A percentile compares a stretch with the other conserved stretches of the same genome.
Evolutionary conservation across 2,329 filamentous ascomycete species (phyloP).

Genomic region (Pseudogymnoascus sp.): DNA sequence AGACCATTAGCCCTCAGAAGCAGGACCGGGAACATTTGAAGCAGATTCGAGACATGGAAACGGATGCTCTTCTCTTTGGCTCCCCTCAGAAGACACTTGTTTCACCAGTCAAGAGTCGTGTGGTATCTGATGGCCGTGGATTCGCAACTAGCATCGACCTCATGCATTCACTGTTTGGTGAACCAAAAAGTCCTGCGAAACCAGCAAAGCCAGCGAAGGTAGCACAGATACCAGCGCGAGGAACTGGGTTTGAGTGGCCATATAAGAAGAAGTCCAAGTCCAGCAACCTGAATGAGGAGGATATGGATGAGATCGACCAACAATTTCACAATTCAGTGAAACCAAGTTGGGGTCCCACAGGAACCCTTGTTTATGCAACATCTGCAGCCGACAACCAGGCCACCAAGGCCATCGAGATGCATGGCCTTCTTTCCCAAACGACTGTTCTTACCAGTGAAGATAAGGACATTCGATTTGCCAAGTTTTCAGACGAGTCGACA

Average conservation of each 20-base stretch:
- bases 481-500: conserved; percentile 51
- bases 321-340: conserved; percentile 65
- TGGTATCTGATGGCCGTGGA: conserved; percentile 41
- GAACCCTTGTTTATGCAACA: conserved; percentile 59
- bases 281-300: conserved; percentile 48
- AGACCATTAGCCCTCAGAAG: conserved; percentile 89
- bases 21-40: conserved; percentile 70
- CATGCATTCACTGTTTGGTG: conserved; percentile 88
- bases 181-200: conserved; percentile 50
- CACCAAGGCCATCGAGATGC: conserved; percentile 29
- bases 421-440: conserved; percentile 44
- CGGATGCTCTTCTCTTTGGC: conserved; percentile 20
- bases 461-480: conserved; percentile 56
- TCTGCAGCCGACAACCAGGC: background rate
- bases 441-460: conserved; percentile 52
- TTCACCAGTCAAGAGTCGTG: conserved; percentile 17
- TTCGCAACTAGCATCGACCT: conserved; percentile 88
- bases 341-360: conserved; percentile 69
- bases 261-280: conserved; percentile 72
- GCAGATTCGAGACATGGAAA: conserved; percentile 42
- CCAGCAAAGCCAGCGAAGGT: conserved; percentile 31
- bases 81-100: conserved; percentile 30
- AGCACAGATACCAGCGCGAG: background rate
- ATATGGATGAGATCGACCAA: conserved; percentile 55
- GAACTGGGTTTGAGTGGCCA: conserved; percentile 56